Evolutionary conservation across 768 basidiomycete genomes (phyloP), one percentile per base, ranked within the genome.

Genomic region (Pulveroboletus sp.): DNA sequence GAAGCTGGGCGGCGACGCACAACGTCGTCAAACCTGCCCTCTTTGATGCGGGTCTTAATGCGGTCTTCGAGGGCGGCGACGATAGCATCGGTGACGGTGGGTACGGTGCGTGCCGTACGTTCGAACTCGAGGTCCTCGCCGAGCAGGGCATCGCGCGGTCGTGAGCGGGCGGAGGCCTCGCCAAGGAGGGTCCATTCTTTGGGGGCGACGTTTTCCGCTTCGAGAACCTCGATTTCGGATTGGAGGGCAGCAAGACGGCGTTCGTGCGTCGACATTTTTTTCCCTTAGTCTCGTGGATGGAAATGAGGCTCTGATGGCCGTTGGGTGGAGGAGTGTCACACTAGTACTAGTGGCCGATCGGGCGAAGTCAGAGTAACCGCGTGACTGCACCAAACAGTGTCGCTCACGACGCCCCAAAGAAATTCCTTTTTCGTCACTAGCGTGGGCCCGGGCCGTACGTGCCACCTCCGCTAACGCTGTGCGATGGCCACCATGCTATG

Each of bases 61-160:
- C 82, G 77, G 44, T 91, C 93, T 71, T 98, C 95, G 19, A 99
- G 74, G 17, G 76, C 75, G 47, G 81, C 78, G 7, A 96, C 89
- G 26, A 73, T 75, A 62, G 93, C 89, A 64, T 97, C 93, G 1
- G 96, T 98, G 47, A 96, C 80, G 38, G 91, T 77, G 14, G 95
- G 96, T 1, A 86, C 85, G 17, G 83, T 77, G 68, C 93, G 95
- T 72, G 85, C 81, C 20, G 85, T 81, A 24, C 92, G 85, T 52
- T 98, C 96, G 56, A 93, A 98, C 49, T 97, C 95, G 26, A 99
- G 78, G 67, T 96, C 91, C 64, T 98, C 89, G 65, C 91, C 90
- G 12, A 99, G 77, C 17, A 98, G 74, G 9, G 89, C 88, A 67
- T 99, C 93, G 64, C 91, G 83, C 5, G 96, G 95, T 44, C 96